Evolutionary conservation across 306 rosid species (phyloP), one percentile per base, ranked within the genome.

Genomic region (Canavalia ensiformis): DNA sequence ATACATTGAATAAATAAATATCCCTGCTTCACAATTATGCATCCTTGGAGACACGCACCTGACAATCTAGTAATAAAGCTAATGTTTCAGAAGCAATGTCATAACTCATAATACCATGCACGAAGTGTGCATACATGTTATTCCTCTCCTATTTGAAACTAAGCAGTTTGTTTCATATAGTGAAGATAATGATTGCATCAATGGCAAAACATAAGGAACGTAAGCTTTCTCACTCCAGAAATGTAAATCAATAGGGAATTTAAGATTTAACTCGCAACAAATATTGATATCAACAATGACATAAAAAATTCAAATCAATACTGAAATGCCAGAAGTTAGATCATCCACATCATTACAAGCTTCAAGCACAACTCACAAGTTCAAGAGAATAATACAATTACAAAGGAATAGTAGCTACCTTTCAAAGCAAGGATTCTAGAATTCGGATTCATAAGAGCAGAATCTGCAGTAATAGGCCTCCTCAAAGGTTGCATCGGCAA

Each of bases 371-470:
- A 59, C 37, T 8, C 33, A 7, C 29, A 55, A 79, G 55, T 56
- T 78, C 39, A 30, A 31, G 18, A 54, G 68, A 47, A 69, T 4
- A 46, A 51, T 29, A 41, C 25, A 18, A 18, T 18, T 18, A 5
- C 72, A 62, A 58, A 57, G 58, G 28, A 12, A 62, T 3, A 52
- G 42, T 34, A 72, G 10, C 88, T 69, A 92, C 98, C 98, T 93
- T 94, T 94, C 87, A 94, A 73, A 49, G 98, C 98, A 82, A 94
- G 94, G 67, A 94, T 91, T 87, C 95, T 91, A 1, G 97, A 90
- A 88, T 94, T 94, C 2, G 98, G 98, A 92, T 94, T 94, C 98
- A 94, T 94, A 8, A 94, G 97, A 41, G 98, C 97, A 0, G 98
- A 94, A 86, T 94, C 98, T 0, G 97, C 98, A 10, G 98, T 95